Evolutionary conservation across 139 green algal species (phyloP).

Genomic region (Haematococcus sp.): DNA sequence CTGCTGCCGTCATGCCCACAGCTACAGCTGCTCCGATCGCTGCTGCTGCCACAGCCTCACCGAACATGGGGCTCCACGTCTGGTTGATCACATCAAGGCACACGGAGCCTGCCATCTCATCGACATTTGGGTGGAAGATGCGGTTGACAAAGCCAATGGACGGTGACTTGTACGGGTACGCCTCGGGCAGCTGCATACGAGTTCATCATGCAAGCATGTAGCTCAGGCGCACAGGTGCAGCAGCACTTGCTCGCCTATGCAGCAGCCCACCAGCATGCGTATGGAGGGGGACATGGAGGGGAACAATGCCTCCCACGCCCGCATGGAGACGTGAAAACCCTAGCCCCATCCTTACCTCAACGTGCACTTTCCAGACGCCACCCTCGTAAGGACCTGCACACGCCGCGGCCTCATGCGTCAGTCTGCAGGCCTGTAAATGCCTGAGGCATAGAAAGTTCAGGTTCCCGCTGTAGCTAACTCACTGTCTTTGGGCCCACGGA

Average conservation of each 20-base stretch:
- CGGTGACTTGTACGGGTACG: constrained; percentile 77
- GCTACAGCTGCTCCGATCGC: too few relatives aligned
- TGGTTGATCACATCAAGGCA: constrained; percentile 99
- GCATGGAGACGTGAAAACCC: too few relatives aligned
- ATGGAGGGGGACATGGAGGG: constrained; percentile 63
- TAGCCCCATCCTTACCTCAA: constrained; percentile 56
- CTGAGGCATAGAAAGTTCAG: neutral
- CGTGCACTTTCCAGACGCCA: constrained; percentile 92
- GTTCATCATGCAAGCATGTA: too few relatives aligned
- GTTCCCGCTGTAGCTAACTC: constrained; percentile 19
- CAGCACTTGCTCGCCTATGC: too few relatives aligned
- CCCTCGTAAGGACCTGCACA: constrained; percentile 88
- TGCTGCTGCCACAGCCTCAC: too few relatives aligned
- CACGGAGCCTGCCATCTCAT: constrained; percentile 92
- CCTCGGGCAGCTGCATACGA: constrained; percentile 73
- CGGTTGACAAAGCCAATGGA: constrained; percentile 97
- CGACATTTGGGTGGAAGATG: constrained; percentile 96
- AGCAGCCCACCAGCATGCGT: too few relatives aligned
- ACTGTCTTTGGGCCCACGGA: constrained; percentile 81
- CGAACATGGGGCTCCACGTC: constrained; percentile 99
- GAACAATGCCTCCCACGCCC: too few relatives aligned
- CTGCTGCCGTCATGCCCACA: too few relatives aligned
- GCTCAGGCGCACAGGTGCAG: too few relatives aligned
- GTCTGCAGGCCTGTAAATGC: neutral
- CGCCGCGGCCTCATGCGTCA: neutral